phyloP scores from a whole-genome alignment of 305 asterid genomes.

The Andrographis paniculata region DNA sequence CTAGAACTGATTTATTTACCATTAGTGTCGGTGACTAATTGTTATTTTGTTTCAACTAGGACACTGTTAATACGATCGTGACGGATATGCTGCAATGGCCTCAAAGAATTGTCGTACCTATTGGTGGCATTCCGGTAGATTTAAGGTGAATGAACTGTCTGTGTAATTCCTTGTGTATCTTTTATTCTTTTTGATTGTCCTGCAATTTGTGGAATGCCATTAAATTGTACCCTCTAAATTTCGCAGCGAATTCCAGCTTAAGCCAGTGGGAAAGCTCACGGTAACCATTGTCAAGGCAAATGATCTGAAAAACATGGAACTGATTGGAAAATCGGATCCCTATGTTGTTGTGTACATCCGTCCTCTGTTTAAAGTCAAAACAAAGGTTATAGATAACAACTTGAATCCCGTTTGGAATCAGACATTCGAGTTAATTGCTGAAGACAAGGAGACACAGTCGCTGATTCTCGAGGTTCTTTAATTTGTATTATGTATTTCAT shows the following conservation, averaged over 20 bases:
- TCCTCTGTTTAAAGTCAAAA: slow-evolving; percentile 59
- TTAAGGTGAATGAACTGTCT: slow-evolving; percentile 38
- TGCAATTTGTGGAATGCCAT: no score
- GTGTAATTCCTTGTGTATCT: no score
- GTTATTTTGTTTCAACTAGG: slow-evolving; percentile 36
- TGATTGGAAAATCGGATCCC: slow-evolving; percentile 78
- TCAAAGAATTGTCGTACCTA: slow-evolving; percentile 94
- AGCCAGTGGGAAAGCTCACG: slow-evolving; percentile 60
- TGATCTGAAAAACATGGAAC: slow-evolving; percentile 57
- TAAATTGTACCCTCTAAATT: slow-evolving; percentile 12
- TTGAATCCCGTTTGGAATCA: slow-evolving; percentile 69
- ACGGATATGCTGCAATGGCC: slow-evolving; percentile 98
- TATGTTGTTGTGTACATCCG: slow-evolving; percentile 46
- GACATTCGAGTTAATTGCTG: slow-evolving; percentile 53
- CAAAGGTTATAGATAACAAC: slow-evolving; percentile 61
- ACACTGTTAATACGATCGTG: slow-evolving; percentile 77
- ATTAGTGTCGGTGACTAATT: slow-evolving; percentile 16
- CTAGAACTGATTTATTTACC: slow-evolving; percentile 9
- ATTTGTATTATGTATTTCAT: not conserved
- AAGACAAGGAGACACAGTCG: slow-evolving; percentile 69
- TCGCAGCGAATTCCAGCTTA: slow-evolving; percentile 70
- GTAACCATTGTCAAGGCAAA: slow-evolving; percentile 45
- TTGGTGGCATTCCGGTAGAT: slow-evolving; percentile 82
- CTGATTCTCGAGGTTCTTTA: slow-evolving; percentile 12
- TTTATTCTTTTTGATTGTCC: slow-evolving; percentile 6